Percentiles rank a stretch among this genome's conserved stretches.
Evolutionary conservation across 164 flowering plant species (phyloP).

Genomic region (Malania oleifera): DNA sequence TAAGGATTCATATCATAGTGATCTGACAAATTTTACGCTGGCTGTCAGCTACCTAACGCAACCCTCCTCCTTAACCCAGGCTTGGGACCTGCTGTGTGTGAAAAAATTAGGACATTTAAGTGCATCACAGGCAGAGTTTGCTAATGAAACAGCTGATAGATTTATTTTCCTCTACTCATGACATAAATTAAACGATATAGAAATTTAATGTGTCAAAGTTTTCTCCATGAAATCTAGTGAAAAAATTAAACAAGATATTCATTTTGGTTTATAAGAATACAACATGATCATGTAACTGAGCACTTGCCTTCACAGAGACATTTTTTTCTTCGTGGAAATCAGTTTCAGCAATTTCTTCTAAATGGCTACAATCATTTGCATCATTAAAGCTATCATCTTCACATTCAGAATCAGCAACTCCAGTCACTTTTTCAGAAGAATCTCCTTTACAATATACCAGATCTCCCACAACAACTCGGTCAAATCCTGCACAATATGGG

Average conservation of each 20-base stretch:
- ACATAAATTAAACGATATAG: too few relatives aligned
- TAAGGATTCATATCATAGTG: too few relatives aligned
- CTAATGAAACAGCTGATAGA: too few relatives aligned
- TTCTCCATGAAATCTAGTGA: neutral
- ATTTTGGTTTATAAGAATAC: neutral
- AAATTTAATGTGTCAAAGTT: too few relatives aligned
- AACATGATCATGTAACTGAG: neutral
- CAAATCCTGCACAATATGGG: conserved; percentile 40
- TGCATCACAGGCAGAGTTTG: too few relatives aligned
- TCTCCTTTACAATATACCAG: conserved; percentile 61
- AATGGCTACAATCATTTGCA: conserved; percentile 23
- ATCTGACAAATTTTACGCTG: too few relatives aligned
- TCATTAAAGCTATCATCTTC: conserved; percentile 38
- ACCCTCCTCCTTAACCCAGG: too few relatives aligned
- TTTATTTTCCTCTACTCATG: too few relatives aligned
- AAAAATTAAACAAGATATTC: too few relatives aligned
- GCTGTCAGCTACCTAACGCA: too few relatives aligned
- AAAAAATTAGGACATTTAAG: too few relatives aligned
- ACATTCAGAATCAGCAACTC: conserved; percentile 22
- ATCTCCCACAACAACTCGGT: conserved; percentile 73
- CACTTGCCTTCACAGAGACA: conserved; percentile 52
- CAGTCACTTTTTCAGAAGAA: conserved; percentile 24
- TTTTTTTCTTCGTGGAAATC: conserved; percentile 38
- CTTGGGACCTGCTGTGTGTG: too few relatives aligned
- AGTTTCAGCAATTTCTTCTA: conserved; percentile 43